Evolutionary conservation across 2,329 filamentous ascomycete species (phyloP).

Genomic region (Aspergillus fumigatiaffinis): DNA sequence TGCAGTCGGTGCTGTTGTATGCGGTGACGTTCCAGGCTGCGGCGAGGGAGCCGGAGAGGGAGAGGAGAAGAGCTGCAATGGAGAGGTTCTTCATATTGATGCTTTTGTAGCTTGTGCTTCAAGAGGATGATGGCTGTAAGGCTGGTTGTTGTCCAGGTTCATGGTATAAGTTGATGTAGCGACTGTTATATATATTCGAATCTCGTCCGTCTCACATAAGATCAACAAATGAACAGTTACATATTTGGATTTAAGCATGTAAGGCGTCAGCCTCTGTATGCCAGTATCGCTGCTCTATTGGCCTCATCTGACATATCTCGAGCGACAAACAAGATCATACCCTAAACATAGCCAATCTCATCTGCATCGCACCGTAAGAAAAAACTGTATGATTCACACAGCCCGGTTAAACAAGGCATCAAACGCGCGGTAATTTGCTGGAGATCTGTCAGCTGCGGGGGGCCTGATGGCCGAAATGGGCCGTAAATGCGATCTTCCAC

Average conservation of each 20-base stretch:
- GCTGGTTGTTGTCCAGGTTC: not conserved
- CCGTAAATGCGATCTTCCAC: not conserved
- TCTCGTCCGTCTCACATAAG: not conserved
- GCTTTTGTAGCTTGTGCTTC: no score
- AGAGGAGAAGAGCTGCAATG: not conserved
- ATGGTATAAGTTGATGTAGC: no score
- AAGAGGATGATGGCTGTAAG: no score
- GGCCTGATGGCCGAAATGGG: not conserved
- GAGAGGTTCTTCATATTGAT: not conserved
- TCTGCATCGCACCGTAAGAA: not conserved
- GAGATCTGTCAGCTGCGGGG: not conserved
- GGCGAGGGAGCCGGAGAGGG: not conserved
- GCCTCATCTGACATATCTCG: not conserved
- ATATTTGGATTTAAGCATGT: not conserved
- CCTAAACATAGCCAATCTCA: not conserved
- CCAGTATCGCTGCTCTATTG: not conserved
- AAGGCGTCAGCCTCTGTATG: not conserved
- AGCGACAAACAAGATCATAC: not conserved
- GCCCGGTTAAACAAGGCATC: no score
- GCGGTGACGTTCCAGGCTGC: conserved; percentile 2
- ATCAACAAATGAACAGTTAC: not conserved
- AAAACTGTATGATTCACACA: no score
- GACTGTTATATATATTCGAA: not conserved
- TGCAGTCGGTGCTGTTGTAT: conserved; percentile 1
- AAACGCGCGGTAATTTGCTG: not conserved